Percentiles rank a stretch among this genome's conserved stretches.
phyloP scores from a whole-genome alignment of 352 stramenopile species.

The Thalassiosira exigua region DNA sequence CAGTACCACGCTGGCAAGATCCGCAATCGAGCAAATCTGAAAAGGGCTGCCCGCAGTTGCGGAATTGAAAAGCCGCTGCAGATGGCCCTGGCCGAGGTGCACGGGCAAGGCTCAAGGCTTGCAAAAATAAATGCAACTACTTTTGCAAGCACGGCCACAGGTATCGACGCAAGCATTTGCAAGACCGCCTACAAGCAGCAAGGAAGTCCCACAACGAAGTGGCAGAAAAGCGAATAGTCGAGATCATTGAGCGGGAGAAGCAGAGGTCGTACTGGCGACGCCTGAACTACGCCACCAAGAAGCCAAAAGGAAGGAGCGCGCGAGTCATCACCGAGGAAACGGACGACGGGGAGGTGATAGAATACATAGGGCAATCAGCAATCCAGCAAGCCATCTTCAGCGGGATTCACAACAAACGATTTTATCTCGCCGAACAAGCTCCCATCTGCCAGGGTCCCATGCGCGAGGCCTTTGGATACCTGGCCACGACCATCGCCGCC shows the following conservation, averaged over 20 bases:
- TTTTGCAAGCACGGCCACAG: slow-evolving; percentile 22
- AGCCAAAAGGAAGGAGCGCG: neutral
- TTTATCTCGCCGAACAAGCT: neutral
- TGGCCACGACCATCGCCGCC: neutral
- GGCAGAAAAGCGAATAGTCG: slow-evolving; percentile 13
- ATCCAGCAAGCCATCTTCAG: slow-evolving; percentile 15
- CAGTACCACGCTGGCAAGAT: no score
- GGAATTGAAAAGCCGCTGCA: slow-evolving; percentile 19
- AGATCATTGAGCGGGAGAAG: neutral
- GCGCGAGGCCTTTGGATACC: neutral
- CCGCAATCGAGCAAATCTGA: no score
- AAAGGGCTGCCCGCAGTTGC: slow-evolving; percentile 6
- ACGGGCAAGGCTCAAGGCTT: neutral
- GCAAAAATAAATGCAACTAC: slow-evolving; percentile 28
- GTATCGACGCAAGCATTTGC: slow-evolving; percentile 11
- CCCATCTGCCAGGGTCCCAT: neutral
- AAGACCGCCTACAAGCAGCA: neutral
- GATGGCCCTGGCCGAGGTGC: slow-evolving; percentile 10
- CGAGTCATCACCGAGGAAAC: neutral
- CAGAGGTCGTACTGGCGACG: neutral
- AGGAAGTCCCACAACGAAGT: neutral
- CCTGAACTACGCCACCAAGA: neutral
- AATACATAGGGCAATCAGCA: neutral
- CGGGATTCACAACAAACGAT: slow-evolving; percentile 1
- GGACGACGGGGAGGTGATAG: neutral